A percentile compares a stretch with the other conserved stretches of the same genome.
Conservation (phyloP, 306 rosid genomes). For the Malus sylvestris region DNA sequence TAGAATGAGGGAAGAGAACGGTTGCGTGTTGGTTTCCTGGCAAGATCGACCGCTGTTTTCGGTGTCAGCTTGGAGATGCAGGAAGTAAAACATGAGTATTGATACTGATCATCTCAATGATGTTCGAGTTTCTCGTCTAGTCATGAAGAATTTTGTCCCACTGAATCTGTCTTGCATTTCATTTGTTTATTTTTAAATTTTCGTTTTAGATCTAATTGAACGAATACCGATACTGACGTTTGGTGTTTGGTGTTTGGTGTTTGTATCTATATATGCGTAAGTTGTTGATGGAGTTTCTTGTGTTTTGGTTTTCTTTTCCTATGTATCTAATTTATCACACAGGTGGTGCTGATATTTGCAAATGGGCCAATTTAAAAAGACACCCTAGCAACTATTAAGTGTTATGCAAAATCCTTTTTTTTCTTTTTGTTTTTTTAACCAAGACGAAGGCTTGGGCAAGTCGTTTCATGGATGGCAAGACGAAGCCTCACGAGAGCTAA, state of each 20-base stretch:
- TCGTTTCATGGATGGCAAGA: no score
- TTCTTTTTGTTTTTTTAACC: no score
- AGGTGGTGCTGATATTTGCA: no score
- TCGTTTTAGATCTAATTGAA: conserved; percentile 10
- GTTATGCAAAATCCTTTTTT: no score
- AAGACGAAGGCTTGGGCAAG: no score
- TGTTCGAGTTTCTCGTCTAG: not conserved
- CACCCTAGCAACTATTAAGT: no score
- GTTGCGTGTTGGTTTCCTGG: conserved; percentile 62
- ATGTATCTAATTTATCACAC: not conserved
- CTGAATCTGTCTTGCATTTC: not conserved
- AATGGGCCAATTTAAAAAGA: no score
- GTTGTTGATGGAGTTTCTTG: not conserved
- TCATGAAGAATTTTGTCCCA: not conserved
- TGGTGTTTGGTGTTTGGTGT: not conserved
- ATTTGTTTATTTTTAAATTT: conserved; percentile 8
- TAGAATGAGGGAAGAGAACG: conserved; percentile 70
- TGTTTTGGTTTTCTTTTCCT: not conserved
- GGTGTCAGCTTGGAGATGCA: conserved; percentile 77
- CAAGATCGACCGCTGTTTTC: conserved; percentile 75
- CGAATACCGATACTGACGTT: not conserved
- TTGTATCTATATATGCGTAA: not conserved
- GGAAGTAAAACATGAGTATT: conserved; percentile 36
- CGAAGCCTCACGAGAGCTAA: no score
- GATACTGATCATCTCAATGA: not conserved